Percentiles rank a stretch among this genome's conserved stretches.
phyloP scores from a whole-genome alignment of 805 yeast species.

The Scheffersomyces amazonensis region DNA sequence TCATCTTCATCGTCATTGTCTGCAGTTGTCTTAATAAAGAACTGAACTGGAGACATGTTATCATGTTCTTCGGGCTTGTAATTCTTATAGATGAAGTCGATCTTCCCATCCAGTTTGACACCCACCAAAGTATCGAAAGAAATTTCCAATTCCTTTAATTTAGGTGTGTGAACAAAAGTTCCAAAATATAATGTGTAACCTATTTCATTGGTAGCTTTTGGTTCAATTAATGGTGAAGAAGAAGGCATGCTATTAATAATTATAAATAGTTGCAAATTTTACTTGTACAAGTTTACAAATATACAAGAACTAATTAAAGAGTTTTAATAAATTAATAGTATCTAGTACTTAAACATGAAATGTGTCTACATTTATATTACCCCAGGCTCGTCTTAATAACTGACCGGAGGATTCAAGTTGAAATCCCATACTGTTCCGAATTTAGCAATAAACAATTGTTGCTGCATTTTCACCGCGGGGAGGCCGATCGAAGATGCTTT shows the following conservation, averaged over 20 bases:
- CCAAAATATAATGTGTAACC: slow-evolving; percentile 57
- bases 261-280: too few relatives aligned
- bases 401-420: too few relatives aligned
- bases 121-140: slow-evolving; percentile 58
- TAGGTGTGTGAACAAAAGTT: slow-evolving; percentile 71
- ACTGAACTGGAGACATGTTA: slow-evolving; percentile 12
- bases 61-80: slow-evolving; percentile 8
- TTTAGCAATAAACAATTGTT: background rate
- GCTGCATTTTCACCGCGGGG: background rate
- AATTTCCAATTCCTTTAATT: slow-evolving; percentile 54
- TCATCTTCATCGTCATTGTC: background rate
- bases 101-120: slow-evolving; percentile 56
- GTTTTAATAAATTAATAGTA: too few relatives aligned
- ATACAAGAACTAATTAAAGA: too few relatives aligned
- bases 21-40: slow-evolving; percentile 12
- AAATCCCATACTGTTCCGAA: too few relatives aligned
- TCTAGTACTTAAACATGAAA: too few relatives aligned
- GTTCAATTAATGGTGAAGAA: background rate
- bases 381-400: too few relatives aligned
- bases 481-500: too few relatives aligned
- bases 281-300: too few relatives aligned
- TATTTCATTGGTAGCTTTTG: slow-evolving; percentile 12
- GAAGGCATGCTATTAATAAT: background rate
- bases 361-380: too few relatives aligned
- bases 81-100: slow-evolving; percentile 32